Conservation (phyloP, 1,284 basidiomycete species). For the Singerocomus rubriflavus region DNA sequence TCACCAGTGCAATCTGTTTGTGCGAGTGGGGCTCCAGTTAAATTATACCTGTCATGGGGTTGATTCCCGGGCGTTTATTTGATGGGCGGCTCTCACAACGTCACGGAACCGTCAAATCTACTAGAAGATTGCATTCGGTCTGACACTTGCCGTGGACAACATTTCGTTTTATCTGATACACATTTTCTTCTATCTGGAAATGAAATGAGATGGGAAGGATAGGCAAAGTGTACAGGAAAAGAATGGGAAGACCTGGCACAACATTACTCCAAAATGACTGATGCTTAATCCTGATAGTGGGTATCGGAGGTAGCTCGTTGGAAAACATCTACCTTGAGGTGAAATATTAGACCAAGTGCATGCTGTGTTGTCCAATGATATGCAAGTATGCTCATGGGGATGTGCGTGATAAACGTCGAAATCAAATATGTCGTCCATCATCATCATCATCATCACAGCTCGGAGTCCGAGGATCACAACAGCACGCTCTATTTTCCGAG, state of each 20-base stretch:
- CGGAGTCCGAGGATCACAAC: constrained; percentile 1
- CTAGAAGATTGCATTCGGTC: too few species aligned
- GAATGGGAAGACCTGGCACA: background rate
- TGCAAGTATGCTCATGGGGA: constrained; percentile 18
- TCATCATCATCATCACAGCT: background rate
- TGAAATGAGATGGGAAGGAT: background rate
- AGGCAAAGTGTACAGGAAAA: background rate
- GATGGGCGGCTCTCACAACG: background rate
- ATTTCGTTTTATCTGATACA: background rate
- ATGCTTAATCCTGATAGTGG: background rate
- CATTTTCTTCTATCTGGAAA: background rate
- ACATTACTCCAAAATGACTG: background rate
- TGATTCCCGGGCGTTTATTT: background rate
- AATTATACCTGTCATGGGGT: background rate
- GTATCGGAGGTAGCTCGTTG: constrained; percentile 1
- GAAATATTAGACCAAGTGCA: constrained; percentile 14
- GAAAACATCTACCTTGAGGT: constrained; percentile 9
- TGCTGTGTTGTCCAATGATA: constrained; percentile 26
- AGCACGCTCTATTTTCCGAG: constrained; percentile 17
- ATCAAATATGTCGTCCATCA: constrained; percentile 9
- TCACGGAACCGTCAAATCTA: background rate
- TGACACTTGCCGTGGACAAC: too few species aligned
- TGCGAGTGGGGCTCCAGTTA: background rate
- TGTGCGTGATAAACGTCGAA: constrained; percentile 10
- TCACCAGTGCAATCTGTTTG: background rate